Evolutionary conservation across 257 asterid species (phyloP).

Genomic region (Solanum infundibuliforme): DNA sequence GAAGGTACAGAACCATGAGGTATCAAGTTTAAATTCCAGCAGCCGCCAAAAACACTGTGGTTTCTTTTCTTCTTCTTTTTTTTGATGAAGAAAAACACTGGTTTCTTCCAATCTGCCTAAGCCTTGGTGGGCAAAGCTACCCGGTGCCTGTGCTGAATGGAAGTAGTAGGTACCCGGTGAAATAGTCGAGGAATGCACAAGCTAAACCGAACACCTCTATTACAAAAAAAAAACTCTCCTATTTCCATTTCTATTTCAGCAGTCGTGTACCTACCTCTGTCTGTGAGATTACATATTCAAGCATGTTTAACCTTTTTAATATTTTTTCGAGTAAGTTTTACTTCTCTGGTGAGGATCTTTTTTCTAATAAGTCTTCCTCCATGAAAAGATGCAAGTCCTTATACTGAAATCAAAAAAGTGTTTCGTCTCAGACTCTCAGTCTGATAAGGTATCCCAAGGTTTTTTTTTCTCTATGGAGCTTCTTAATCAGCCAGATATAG

Average conservation of each 20-base stretch:
- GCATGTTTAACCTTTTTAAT: background rate
- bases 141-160: background rate
- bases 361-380: background rate
- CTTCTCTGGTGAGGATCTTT: background rate
- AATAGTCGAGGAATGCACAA: background rate
- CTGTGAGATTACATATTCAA: background rate
- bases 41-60: too few species aligned
- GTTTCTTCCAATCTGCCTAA: background rate
- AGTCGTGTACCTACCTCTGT: background rate
- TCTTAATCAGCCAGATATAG: background rate
- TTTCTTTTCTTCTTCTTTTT: background rate
- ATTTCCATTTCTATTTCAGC: background rate
- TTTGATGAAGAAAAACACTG: background rate
- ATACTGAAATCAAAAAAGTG: background rate
- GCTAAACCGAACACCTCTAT: background rate
- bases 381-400: background rate
- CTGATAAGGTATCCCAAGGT: background rate
- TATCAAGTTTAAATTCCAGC: background rate
- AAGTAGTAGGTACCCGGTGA: background rate
- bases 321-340: background rate
- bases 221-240: background rate
- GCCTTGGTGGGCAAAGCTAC: background rate
- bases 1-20: background rate
- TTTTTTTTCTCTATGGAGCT: background rate
- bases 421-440: background rate